These are phyloP conservation scores for Trichoderma sp. DNA, from an alignment of 2,329 filamentous ascomycete genomes.

Conservation along the genomic window DNA sequence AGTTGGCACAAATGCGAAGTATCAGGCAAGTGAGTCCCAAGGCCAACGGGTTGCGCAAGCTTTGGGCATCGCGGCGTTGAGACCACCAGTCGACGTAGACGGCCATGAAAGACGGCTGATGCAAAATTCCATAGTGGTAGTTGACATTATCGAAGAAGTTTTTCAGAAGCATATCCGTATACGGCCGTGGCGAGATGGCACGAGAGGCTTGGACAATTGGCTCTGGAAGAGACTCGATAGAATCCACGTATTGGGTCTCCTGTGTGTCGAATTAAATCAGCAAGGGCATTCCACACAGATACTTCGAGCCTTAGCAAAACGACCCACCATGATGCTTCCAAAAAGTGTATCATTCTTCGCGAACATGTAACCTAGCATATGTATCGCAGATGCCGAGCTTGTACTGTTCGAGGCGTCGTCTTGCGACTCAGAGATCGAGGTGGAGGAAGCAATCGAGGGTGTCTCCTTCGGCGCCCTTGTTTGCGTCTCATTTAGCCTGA, in stretches of 20 bases:
- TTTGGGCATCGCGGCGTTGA: background rate
- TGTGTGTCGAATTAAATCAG: background rate
- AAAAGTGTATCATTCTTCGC: background rate
- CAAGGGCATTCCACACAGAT: background rate
- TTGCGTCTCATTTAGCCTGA: background rate
- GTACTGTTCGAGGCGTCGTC: background rate
- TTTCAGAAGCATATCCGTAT: background rate
- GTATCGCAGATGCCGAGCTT: background rate
- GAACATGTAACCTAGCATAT: constrained; percentile 4
- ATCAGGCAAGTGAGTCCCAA: constrained; percentile 2
- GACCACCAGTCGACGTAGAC: constrained; percentile 15
- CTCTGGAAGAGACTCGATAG: background rate
- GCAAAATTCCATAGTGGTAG: constrained; percentile 9
- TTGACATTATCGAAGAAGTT: constrained; percentile 17
- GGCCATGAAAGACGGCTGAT: constrained; percentile 11
- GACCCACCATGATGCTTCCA: background rate
- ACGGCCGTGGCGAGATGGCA: background rate
- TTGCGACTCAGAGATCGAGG: background rate
- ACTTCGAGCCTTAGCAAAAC: too few relatives aligned
- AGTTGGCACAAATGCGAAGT: constrained; percentile 16
- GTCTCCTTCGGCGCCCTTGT: background rate
- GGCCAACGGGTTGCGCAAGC: background rate
- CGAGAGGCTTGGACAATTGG: background rate
- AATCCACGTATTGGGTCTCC: background rate
- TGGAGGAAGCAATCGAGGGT: background rate